A percentile compares a stretch with the other conserved stretches of the same genome.
Conservation (phyloP, 2,329 filamentous ascomycete genomes). For the Tolypocladium endophyticum region DNA sequence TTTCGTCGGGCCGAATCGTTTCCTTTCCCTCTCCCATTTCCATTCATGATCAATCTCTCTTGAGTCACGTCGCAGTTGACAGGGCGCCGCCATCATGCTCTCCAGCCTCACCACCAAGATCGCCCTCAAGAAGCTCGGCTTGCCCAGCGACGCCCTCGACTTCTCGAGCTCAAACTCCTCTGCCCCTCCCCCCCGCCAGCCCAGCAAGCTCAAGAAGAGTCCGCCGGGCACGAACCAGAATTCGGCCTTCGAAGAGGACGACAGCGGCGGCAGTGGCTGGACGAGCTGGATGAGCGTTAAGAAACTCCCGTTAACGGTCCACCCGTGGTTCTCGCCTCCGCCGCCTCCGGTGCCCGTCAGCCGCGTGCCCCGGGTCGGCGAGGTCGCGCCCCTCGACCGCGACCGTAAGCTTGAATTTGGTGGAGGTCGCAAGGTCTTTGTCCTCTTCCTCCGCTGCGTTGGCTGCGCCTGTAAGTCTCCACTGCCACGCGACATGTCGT, state of each 20-base stretch:
- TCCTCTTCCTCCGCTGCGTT: slow-evolving; percentile 44
- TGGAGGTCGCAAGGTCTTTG: slow-evolving; percentile 31
- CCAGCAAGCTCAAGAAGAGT: slow-evolving; percentile 19
- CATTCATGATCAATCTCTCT: not conserved
- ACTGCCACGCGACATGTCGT: not conserved
- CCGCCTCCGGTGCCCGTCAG: slow-evolving; percentile 37
- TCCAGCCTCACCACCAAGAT: slow-evolving; percentile 46
- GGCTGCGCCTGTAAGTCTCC: slow-evolving; percentile 41
- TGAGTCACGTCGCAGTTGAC: not conserved
- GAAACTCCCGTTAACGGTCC: slow-evolving; percentile 39
- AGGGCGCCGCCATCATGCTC: slow-evolving; percentile 32
- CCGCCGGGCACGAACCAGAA: slow-evolving; percentile 12
- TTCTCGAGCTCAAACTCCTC: slow-evolving; percentile 17
- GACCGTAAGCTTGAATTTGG: slow-evolving; percentile 32
- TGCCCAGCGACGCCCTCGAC: slow-evolving; percentile 39
- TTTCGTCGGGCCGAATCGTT: not conserved
- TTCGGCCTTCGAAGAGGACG: slow-evolving; percentile 10
- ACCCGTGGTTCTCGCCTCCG: slow-evolving; percentile 41
- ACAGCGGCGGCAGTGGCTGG: slow-evolving; percentile 23
- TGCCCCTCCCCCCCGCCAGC: slow-evolving; percentile 8
- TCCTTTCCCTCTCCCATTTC: not conserved
- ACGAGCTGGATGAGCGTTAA: slow-evolving; percentile 38
- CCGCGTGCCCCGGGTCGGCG: slow-evolving; percentile 34
- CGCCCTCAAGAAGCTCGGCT: slow-evolving; percentile 45
- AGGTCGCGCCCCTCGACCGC: slow-evolving; percentile 35